Percentiles rank a stretch among this genome's conserved stretches.
These are phyloP conservation scores for Ottelia alismoides DNA, from an alignment of 106 monocot genomes.

Conservation along the genomic window DNA sequence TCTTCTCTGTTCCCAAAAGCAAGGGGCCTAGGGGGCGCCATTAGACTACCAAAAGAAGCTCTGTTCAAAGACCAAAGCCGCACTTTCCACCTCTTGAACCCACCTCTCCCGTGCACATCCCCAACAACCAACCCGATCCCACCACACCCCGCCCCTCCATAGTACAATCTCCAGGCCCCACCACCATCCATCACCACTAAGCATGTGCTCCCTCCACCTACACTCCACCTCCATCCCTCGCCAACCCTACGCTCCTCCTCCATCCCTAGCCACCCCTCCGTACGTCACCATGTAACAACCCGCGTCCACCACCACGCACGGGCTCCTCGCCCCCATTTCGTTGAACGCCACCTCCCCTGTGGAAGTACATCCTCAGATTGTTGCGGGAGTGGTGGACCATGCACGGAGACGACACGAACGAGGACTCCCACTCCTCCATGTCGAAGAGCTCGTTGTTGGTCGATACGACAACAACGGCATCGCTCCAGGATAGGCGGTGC, in stretches of 20 bases:
- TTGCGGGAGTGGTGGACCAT: slow-evolving; percentile 28
- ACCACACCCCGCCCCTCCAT: slow-evolving; percentile 15
- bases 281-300: slow-evolving; percentile 35
- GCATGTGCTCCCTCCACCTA: slow-evolving; percentile 38
- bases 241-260: slow-evolving; percentile 30
- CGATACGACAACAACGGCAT: too few relatives aligned
- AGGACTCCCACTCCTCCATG: slow-evolving; percentile 30
- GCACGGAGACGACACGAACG: slow-evolving; percentile 17
- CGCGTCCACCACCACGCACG: slow-evolving; percentile 14
- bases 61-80: too few relatives aligned
- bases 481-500: too few relatives aligned
- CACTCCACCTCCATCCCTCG: slow-evolving; percentile 12
- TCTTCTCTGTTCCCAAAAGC: too few relatives aligned
- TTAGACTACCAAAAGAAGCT: too few relatives aligned
- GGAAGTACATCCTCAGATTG: slow-evolving; percentile 49
- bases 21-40: too few relatives aligned
- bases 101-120: slow-evolving; percentile 2
- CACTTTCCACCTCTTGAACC: slow-evolving; percentile 10
- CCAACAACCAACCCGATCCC: slow-evolving; percentile 36
- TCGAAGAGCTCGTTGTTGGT: slow-evolving; percentile 37
- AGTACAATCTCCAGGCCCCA: slow-evolving; percentile 47
- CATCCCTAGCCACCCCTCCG: slow-evolving; percentile 23
- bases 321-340: slow-evolving; percentile 24
- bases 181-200: slow-evolving; percentile 31
- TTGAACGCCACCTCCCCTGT: slow-evolving; percentile 28